These are phyloP conservation scores for Mortierella sp. DNA, from an alignment of 371 early-diverging fungal species.

Conservation along the genomic window DNA sequence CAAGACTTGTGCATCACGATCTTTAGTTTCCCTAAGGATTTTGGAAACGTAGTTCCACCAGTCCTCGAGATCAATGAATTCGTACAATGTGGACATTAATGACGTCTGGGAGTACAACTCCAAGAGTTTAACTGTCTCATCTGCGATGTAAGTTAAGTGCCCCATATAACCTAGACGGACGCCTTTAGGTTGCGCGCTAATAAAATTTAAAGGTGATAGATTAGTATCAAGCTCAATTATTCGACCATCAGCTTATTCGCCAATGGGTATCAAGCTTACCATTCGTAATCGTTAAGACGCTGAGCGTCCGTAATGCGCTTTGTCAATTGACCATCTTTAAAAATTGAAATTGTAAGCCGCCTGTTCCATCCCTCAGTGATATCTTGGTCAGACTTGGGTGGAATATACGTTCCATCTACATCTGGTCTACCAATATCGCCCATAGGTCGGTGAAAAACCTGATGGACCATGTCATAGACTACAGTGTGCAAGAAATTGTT, in stretches of 20 bases:
- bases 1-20: conserved; percentile 89
- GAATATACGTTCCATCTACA: conserved; percentile 41
- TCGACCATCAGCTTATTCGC: too few relatives aligned
- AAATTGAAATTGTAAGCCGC: conserved; percentile 62
- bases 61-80: conserved; percentile 77
- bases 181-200: conserved; percentile 84
- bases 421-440: conserved; percentile 62
- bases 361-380: conserved; percentile 53
- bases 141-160: conserved; percentile 95
- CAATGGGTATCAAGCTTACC: conserved; percentile 40
- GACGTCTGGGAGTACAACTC: conserved; percentile 66
- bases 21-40: conserved; percentile 85
- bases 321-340: conserved; percentile 86
- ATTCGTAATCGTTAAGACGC: conserved; percentile 73
- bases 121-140: conserved; percentile 90
- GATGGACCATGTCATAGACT: conserved; percentile 95
- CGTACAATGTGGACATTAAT: conserved; percentile 58
- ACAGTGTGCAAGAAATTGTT: conserved; percentile 97
- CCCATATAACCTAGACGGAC: conserved; percentile 97
- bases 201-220: background rate
- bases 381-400: conserved; percentile 41
- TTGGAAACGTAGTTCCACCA: conserved; percentile 91
- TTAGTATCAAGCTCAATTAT: background rate
- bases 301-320: conserved; percentile 84
- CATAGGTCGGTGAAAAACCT: conserved; percentile 90